Conservation (phyloP, 1,284 basidiomycete genomes). For the Schizophyllum commune region DNA sequence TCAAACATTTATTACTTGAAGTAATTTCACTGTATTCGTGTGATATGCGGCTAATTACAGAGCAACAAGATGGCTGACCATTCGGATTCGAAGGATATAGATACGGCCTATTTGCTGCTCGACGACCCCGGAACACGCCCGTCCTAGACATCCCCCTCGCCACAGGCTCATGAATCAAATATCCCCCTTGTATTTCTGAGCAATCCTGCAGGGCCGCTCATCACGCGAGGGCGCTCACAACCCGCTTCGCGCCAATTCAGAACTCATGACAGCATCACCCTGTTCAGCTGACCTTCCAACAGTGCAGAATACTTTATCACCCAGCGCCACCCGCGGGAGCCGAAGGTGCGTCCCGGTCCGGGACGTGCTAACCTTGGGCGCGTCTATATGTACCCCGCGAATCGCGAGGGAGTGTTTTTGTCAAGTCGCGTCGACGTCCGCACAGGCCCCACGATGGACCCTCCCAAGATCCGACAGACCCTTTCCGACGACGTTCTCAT, state of each 20-base stretch:
- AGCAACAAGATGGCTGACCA: no score
- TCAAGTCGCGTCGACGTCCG: no score
- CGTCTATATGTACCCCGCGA: neutral
- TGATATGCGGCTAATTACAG: no score
- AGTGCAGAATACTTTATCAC: neutral
- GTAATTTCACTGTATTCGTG: no score
- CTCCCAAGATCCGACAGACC: neutral
- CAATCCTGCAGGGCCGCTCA: neutral
- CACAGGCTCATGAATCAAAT: no score
- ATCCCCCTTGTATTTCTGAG: neutral
- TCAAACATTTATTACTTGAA: no score
- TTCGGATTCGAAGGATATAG: no score
- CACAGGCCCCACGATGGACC: neutral
- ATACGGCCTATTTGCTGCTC: no score
- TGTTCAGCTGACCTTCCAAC: neutral
- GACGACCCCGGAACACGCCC: no score
- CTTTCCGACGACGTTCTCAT: constrained; percentile 8
- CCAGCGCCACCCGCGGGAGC: no score
- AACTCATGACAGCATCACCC: neutral
- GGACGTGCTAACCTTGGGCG: neutral
- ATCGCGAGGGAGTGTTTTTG: no score
- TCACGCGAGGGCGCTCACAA: neutral
- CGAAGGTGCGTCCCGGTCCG: neutral
- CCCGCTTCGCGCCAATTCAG: neutral
- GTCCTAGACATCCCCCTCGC: no score